phyloP scores from a whole-genome alignment of 805 yeast genomes.

The Kurtzmaniella fragi region DNA sequence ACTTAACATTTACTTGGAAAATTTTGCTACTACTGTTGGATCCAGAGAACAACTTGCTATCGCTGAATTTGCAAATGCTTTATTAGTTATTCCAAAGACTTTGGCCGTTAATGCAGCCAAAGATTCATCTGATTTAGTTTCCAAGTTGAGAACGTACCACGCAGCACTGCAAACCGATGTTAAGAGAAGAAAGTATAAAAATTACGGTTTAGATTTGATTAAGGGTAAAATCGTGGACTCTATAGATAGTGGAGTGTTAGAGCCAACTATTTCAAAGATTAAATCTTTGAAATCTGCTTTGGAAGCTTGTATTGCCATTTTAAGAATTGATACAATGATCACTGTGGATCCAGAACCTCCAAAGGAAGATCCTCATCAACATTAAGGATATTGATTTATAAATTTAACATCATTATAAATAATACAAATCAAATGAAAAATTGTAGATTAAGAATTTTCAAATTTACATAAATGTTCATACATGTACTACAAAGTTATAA shows the following conservation, averaged over 20 bases:
- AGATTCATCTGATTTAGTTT: conserved; percentile 90
- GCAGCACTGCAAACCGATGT: conserved; percentile 90
- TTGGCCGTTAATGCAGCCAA: conserved; percentile 96
- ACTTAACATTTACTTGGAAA: conserved; percentile 87
- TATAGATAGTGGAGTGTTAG: conserved; percentile 79
- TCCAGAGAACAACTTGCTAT: conserved; percentile 97
- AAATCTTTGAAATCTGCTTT: conserved; percentile 92
- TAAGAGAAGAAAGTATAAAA: conserved; percentile 80
- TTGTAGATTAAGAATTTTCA: background rate
- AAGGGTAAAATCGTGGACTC: conserved; percentile 91
- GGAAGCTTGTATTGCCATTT: conserved; percentile 96
- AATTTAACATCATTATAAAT: conserved; percentile 2
- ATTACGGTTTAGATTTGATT: conserved; percentile 89
- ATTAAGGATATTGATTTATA: conserved; percentile 27
- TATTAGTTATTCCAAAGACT: conserved; percentile 91
- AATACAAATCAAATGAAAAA: background rate
- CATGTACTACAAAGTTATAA: conserved; percentile 1
- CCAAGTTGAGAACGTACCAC: conserved; percentile 93
- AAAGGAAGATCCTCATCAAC: conserved; percentile 88
- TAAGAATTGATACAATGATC: conserved; percentile 97
- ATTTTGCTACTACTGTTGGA: conserved; percentile 96
- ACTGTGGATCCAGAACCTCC: conserved; percentile 94
- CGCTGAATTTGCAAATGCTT: conserved; percentile 91
- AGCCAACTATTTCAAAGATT: conserved; percentile 90
- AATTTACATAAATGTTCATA: background rate